Conservation (phyloP, 2,329 filamentous ascomycete genomes). For the Diplocarpon rosae region DNA sequence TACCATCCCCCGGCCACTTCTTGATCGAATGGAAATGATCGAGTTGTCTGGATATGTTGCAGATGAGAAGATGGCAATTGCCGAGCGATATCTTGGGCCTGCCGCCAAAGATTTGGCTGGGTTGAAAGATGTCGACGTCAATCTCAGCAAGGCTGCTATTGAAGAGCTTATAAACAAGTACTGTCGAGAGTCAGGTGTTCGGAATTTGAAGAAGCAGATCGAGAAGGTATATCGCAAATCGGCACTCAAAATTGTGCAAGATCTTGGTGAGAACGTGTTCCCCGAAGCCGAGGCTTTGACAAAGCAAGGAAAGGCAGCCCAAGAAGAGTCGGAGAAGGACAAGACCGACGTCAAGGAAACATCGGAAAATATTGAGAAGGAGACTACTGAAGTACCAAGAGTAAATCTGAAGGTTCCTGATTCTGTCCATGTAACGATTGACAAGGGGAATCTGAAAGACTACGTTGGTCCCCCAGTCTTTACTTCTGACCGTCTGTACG, state of each 20-base stretch:
- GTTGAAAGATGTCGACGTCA: conserved; percentile 81
- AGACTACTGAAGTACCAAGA: conserved; percentile 56
- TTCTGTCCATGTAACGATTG: conserved; percentile 73
- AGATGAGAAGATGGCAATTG: conserved; percentile 98
- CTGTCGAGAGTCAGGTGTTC: conserved; percentile 91
- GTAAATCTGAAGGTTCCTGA: conserved; percentile 76
- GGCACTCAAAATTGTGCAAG: conserved; percentile 91
- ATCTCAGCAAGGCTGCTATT: conserved; percentile 75
- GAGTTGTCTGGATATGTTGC: conserved; percentile 92
- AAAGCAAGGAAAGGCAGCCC: conserved; percentile 70
- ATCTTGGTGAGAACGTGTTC: conserved; percentile 75
- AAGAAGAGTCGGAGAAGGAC: conserved; percentile 61
- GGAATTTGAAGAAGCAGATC: conserved; percentile 98
- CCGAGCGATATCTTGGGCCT: conserved; percentile 82
- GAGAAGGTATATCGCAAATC: conserved; percentile 98
- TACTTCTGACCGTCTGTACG: conserved; percentile 90
- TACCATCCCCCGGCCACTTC: conserved; percentile 84
- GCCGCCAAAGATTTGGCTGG: conserved; percentile 91
- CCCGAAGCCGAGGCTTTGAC: conserved; percentile 75
- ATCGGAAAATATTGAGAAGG: conserved; percentile 39
- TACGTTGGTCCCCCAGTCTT: conserved; percentile 95
- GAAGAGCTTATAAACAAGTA: conserved; percentile 98
- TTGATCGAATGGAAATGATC: conserved; percentile 97
- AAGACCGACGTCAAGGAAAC: conserved; percentile 51
- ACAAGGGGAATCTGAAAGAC: conserved; percentile 84